phyloP scores from a whole-genome alignment of 2,329 filamentous ascomycete genomes.

The Colletotrichum godetiae region DNA sequence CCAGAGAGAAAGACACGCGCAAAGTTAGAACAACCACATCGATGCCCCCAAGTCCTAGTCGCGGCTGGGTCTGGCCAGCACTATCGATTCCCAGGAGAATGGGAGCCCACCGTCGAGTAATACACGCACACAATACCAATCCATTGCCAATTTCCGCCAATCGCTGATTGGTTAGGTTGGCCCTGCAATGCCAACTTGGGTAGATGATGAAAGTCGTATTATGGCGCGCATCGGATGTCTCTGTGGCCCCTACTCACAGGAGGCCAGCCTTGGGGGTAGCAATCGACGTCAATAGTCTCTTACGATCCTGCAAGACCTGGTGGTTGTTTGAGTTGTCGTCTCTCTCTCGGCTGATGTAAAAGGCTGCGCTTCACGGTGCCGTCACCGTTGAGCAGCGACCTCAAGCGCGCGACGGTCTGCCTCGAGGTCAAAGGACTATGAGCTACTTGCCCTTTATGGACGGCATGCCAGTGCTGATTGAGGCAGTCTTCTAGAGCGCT shows the following conservation, averaged over 20 bases:
- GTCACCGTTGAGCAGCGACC: neutral
- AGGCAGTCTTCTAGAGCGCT: constrained; percentile 34
- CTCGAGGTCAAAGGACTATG: neutral
- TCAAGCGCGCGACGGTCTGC: neutral
- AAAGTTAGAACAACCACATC: neutral
- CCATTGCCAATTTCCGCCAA: constrained; percentile 35
- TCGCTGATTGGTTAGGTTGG: constrained; percentile 27
- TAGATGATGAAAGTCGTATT: constrained; percentile 22
- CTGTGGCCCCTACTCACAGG: neutral
- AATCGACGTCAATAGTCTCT: constrained; percentile 40
- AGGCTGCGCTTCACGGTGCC: constrained; percentile 7
- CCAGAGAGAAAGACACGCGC: neutral
- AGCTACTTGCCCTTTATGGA: constrained; percentile 27
- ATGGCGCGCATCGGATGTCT: constrained; percentile 11
- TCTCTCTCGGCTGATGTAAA: constrained; percentile 5
- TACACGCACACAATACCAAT: constrained; percentile 9
- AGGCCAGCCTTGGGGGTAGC: neutral
- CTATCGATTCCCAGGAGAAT: constrained; percentile 32
- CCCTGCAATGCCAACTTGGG: constrained; percentile 7
- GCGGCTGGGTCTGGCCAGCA: constrained; percentile 30
- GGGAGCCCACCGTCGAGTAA: constrained; percentile 21
- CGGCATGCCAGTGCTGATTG: constrained; percentile 34
- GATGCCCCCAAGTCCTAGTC: constrained; percentile 10
- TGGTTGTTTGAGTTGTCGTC: constrained; percentile 30
- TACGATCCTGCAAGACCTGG: constrained; percentile 36